Evolutionary conservation across 768 basidiomycete genomes (phyloP), one percentile per base, ranked within the genome.

Genomic region (Boletus sensibilis): DNA sequence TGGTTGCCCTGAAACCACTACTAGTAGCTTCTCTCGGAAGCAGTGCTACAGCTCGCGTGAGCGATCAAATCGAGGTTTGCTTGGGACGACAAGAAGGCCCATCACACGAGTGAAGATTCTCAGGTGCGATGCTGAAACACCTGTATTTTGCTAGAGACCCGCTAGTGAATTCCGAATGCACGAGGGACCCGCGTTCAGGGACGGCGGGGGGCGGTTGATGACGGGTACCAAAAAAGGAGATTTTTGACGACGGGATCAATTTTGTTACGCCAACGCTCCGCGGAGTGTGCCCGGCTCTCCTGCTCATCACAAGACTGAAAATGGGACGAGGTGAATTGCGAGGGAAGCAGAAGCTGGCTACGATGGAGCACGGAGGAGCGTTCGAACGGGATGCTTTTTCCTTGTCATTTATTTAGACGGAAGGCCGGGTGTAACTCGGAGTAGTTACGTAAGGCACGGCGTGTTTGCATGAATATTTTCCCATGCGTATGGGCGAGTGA

Each of bases 181-280:
- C 20, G 54, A 66, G 66, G 56, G 55, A 63, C 55, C 50, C 49
- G n/a, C n/a, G 53, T 57, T 64, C 66, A 68, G 66, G 66, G 66
- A 69, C 58, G 59, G 37, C 53, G 55, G 54, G 35, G 31, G 55
- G 45, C 48, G 61, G 52, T 53, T 46, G 39, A 33, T 58, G 61
- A 63, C 46, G 52, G 56, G 18, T 54, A 0, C 54, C 41, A 55
- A 41, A 64, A 58, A 60, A 55, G 63, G 57, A 34, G 41, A 40
- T 3, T 31, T 29, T 31, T 57, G 35, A 35, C 39, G 37, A 35
- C 57, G 53, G 53, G 59, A 56, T 67, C 52, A 52, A 42, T 46
- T 35, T 51, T 12, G 42, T 34, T 21, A 46, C 49, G 40, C 46
- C 55, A 55, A 43, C 43, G 53, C 56, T 68, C 65, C 65, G 65